phyloP scores from a whole-genome alignment of 208 protist species.

The Wallacemonas sp. region DNA sequence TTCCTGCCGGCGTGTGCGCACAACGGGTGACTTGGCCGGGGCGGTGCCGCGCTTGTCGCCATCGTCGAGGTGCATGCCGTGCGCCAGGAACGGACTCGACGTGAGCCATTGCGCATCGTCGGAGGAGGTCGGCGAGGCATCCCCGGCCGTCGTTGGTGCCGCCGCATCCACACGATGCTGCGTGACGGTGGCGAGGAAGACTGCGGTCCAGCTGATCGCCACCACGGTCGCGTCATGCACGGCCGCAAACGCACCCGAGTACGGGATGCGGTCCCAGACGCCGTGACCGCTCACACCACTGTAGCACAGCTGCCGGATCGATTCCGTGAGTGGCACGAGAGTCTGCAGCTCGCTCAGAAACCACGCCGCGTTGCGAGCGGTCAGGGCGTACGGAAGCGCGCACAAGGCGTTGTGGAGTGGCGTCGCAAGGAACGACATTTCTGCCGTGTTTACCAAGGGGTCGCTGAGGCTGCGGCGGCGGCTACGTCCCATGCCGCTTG shows the following conservation, averaged over 20 bases:
- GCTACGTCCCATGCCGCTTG: neutral
- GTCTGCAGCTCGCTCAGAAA: slow-evolving; percentile 51
- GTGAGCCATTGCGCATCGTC: slow-evolving; percentile 3
- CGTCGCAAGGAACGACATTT: slow-evolving; percentile 42
- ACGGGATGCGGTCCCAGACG: neutral
- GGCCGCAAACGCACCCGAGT: slow-evolving; percentile 2
- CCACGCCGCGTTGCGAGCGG: slow-evolving; percentile 61
- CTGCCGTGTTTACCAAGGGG: slow-evolving; percentile 12
- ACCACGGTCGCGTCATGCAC: slow-evolving; percentile 8
- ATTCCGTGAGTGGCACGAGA: slow-evolving; percentile 27
- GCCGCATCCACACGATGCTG: no score
- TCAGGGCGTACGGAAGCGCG: slow-evolving; percentile 66
- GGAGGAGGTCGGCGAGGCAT: no score
- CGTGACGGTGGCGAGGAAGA: slow-evolving; percentile 7
- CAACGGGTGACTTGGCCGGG: neutral
- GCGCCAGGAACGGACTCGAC: slow-evolving; percentile 2
- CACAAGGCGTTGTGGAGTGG: slow-evolving; percentile 72
- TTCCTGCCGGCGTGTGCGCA: neutral
- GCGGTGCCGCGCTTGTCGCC: neutral
- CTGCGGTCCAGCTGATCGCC: neutral
- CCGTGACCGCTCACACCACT: neutral
- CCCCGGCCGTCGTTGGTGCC: no score
- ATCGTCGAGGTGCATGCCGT: neutral
- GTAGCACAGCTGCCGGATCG: slow-evolving; percentile 12
- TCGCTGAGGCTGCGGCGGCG: neutral